phyloP scores from a whole-genome alignment of 768 basidiomycete genomes.

The Suillus clintonianus region DNA sequence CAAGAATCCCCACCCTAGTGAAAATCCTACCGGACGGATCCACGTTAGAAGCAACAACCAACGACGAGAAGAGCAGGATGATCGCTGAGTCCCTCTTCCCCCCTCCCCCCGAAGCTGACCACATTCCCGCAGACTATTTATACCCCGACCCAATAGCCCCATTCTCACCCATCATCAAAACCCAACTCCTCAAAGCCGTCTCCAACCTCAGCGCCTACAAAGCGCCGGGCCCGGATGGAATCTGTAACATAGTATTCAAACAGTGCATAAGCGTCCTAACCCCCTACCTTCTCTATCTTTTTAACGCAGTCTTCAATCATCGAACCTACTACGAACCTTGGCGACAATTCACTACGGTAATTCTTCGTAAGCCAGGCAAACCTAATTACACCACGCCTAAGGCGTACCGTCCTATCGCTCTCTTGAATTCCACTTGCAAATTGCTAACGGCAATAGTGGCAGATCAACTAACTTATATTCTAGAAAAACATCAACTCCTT shows the following conservation, averaged over 20 bases:
- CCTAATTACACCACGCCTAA: conserved; percentile 35
- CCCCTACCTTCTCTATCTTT: conserved; percentile 6
- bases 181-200: no score
- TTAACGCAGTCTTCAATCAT: conserved; percentile 14
- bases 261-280: conserved; percentile 12
- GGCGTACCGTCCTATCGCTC: conserved; percentile 26
- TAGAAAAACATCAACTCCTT: no score
- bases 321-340: conserved; percentile 14
- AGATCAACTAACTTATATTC: no score
- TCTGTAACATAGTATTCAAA: conserved; percentile 21
- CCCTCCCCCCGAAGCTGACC: conserved; percentile 2
- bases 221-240: conserved; percentile 25
- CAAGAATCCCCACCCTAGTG: conserved; percentile 5
- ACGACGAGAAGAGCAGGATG: conserved; percentile 19
- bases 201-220: conserved; percentile 12
- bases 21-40: conserved; percentile 1
- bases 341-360: conserved; percentile 29
- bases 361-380: conserved; percentile 38
- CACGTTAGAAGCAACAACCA: conserved; percentile 2
- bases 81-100: conserved; percentile 28
- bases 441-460: no score
- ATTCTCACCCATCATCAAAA: conserved; percentile 1
- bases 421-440: no score
- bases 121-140: neutral
- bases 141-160: conserved; percentile 8